Percentiles rank a stretch among this genome's conserved stretches.
phyloP scores from a whole-genome alignment of 352 stramenopile genomes.

The Phytopythium sindhum region DNA sequence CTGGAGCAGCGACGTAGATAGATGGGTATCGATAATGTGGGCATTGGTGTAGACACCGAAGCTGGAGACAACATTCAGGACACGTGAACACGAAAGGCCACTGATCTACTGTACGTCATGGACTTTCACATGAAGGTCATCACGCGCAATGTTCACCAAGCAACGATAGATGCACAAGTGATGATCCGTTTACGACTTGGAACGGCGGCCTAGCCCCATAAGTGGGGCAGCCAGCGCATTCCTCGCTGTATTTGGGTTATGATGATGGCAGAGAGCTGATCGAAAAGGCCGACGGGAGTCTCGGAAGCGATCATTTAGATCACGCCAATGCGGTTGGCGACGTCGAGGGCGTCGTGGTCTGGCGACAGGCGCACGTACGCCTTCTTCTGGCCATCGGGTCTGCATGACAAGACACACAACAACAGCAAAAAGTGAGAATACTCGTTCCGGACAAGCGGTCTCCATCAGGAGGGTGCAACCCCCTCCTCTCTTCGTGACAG shows the following conservation, averaged over 20 bases:
- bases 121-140: not conserved
- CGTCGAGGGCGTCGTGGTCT: conserved; percentile 99
- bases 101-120: not conserved
- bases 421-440: not conserved
- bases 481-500: not conserved
- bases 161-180: not conserved
- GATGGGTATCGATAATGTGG: not conserved
- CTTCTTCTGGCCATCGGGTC: conserved; percentile 99
- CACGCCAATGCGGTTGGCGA: conserved; percentile 99
- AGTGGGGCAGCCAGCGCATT: conserved; percentile 6
- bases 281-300: conserved; percentile 5
- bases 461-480: not conserved
- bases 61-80: too few species aligned
- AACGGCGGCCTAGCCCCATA: conserved; percentile 11
- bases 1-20: not conserved
- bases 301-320: conserved; percentile 91
- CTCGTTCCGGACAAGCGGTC: not conserved
- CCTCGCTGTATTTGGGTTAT: conserved; percentile 11
- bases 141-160: not conserved
- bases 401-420: conserved; percentile 32
- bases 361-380: conserved; percentile 98
- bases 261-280: conserved; percentile 14
- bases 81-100: conserved; percentile 2
- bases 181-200: conserved; percentile 13
- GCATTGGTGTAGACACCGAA: not conserved